Percentiles rank a stretch among this genome's conserved stretches.
phyloP scores from a whole-genome alignment of 2,329 filamentous ascomycete genomes.

The Epichloe hybrida region DNA sequence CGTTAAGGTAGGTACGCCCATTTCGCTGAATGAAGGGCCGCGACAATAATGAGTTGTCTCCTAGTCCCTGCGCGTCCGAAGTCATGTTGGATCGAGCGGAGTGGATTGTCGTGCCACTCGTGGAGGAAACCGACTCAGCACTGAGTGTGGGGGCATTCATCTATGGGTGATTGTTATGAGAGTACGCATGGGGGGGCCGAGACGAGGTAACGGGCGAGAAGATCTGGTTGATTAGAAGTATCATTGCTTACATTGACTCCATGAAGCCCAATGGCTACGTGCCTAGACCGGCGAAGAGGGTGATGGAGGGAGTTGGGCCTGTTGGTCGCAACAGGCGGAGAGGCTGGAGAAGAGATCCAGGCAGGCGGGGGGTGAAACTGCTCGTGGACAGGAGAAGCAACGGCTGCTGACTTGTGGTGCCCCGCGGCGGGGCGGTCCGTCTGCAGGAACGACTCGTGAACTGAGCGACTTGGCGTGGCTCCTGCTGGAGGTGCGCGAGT shows the following conservation, averaged over 20 bases:
- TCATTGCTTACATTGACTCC: conserved; percentile 6
- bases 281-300: conserved; percentile 1
- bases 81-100: conserved; percentile 33
- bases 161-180: conserved; percentile 15
- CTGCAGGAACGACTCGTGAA: conserved; percentile 12
- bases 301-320: conserved; percentile 2
- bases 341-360: not conserved
- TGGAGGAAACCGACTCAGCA: conserved; percentile 33
- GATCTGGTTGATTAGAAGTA: not conserved
- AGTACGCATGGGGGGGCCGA: not conserved
- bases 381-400: not conserved
- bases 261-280: conserved; percentile 4
- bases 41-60: conserved; percentile 24
- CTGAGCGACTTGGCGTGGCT: conserved; percentile 8
- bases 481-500: no score
- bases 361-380: not conserved
- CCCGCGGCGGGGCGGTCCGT: conserved; percentile 15
- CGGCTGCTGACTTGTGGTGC: conserved; percentile 8
- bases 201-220: not conserved
- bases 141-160: conserved; percentile 24
- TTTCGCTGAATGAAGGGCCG: conserved; percentile 58
- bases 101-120: conserved; percentile 28
- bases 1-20: conserved; percentile 71
- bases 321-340: not conserved
- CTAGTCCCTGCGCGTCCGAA: conserved; percentile 32